Conservation (phyloP, 345 rosid genomes). For the Dipteronia dyeriana region DNA sequence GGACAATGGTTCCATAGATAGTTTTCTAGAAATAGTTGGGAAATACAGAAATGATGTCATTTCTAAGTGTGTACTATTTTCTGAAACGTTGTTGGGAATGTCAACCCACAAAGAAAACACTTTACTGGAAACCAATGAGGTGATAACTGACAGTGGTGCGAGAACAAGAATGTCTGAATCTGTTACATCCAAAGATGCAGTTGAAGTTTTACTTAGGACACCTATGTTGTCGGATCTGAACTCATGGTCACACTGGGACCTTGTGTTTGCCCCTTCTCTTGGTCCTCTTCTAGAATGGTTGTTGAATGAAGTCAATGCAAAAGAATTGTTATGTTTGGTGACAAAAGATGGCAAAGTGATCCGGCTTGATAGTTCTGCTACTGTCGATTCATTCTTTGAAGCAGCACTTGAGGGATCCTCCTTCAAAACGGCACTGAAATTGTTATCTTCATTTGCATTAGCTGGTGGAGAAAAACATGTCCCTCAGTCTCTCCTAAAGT, state of each 20-base stretch:
- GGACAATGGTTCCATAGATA: constrained; percentile 54
- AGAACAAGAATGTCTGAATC: constrained; percentile 30
- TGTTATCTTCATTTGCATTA: constrained; percentile 64
- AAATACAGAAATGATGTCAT: constrained; percentile 40
- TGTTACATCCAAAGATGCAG: constrained; percentile 59
- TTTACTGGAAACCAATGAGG: constrained; percentile 30
- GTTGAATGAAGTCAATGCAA: constrained; percentile 59
- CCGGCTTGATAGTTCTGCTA: constrained; percentile 71
- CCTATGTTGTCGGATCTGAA: constrained; percentile 79
- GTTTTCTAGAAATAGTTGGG: constrained; percentile 43
- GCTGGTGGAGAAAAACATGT: constrained; percentile 66
- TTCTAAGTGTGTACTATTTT: constrained; percentile 69
- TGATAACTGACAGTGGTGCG: constrained; percentile 23
- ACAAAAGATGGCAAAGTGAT: constrained; percentile 77
- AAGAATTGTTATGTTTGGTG: constrained; percentile 72
- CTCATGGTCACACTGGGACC: constrained; percentile 91
- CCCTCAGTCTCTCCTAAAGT: constrained; percentile 69
- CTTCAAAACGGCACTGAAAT: constrained; percentile 65
- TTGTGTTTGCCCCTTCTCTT: constrained; percentile 62
- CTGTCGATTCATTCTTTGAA: constrained; percentile 69
- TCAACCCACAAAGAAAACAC: constrained; percentile 27
- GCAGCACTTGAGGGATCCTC: constrained; percentile 71
- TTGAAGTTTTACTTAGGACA: constrained; percentile 60
- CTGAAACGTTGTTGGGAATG: constrained; percentile 59
- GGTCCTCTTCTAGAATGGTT: constrained; percentile 79